Base-by-base conservation (phyloP, 1,139 yeast species). In the Hansenula anomala region DNA sequence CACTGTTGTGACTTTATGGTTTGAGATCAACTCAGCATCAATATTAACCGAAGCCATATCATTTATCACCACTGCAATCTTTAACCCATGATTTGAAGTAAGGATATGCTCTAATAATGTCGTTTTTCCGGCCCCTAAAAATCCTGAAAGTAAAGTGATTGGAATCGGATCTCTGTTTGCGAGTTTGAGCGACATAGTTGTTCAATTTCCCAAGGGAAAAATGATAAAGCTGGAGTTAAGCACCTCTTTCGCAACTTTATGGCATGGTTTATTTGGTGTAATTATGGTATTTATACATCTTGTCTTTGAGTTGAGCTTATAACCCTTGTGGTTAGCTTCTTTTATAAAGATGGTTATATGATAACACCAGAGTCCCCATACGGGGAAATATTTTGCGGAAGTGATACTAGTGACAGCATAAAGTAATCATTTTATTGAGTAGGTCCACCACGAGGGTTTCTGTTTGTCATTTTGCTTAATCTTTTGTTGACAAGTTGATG, bases 91-190 rank as follows among this genome's bases (percentile, higher is more conserved):
- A 12, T 62, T 46, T 12, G 60, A 52, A 2, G 64, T 66, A 25
- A 69, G 52, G 30, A 69, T 69, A 28, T 59, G 56, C 42, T 70
- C 69, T n/a, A 70, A 55, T 9, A 70, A 49, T 3, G 74, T 69
- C 8, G 75, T 69, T 47, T 70, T 70, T 2, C 75, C 75, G 10
- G 69, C 55, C 1, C 75, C 75, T 25, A 69, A 53, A 40, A 69
- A 68, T 1, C 73, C 73, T 4, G 73, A 68, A 20, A 69, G 51
- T 18, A 69, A 52, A 1, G 74, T 67, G n/a, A 69, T 66, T 16
- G 73, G 72, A 33, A 68, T 61, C 8, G 69, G 60, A 14, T 15
- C 15, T 26, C 15, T 26, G 7, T n/a, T 26, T 15, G 10, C 5
- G n/a, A 7, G 17, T 14, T 26, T 5, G 16, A 26, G 16, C 4